phyloP scores from a whole-genome alignment of 2,329 filamentous ascomycete species.

The Rhynchosporium secalis region DNA sequence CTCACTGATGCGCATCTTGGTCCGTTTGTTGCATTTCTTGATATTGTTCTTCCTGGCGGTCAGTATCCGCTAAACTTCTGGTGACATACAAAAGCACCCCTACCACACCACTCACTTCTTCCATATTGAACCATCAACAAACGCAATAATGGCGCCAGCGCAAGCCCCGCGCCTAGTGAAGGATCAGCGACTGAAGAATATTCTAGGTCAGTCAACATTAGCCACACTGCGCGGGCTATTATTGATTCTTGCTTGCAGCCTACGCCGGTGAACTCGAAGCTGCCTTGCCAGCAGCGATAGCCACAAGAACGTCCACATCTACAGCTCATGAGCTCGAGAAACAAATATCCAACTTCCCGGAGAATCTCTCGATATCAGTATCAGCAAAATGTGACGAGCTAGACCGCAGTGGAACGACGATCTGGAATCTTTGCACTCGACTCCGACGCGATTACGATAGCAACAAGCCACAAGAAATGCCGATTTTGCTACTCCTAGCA shows the following conservation, averaged over 20 bases:
- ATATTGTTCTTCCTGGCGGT: background rate
- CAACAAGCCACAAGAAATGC: constrained; percentile 28
- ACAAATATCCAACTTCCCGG: constrained; percentile 42
- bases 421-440: constrained; percentile 69
- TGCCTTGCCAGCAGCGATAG: constrained; percentile 28
- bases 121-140: constrained; percentile 10
- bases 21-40: too few relatives aligned
- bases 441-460: constrained; percentile 43
- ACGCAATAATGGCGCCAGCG: constrained; percentile 26
- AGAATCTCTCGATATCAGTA: constrained; percentile 35
- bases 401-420: constrained; percentile 54
- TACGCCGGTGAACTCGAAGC: constrained; percentile 33
- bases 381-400: constrained; percentile 48
- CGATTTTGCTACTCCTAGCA: constrained; percentile 37
- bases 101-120: background rate
- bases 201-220: constrained; percentile 37
- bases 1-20: too few relatives aligned
- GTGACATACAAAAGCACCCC: background rate
- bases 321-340: constrained; percentile 46
- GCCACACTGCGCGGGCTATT: constrained; percentile 21
- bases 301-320: constrained; percentile 22
- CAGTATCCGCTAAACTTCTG: constrained; percentile 9
- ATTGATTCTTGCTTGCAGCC: constrained; percentile 25
- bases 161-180: constrained; percentile 29
- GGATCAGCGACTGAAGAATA: constrained; percentile 39